phyloP scores from a whole-genome alignment of 257 asterid species.

The Solanum lycopersicoides region DNA sequence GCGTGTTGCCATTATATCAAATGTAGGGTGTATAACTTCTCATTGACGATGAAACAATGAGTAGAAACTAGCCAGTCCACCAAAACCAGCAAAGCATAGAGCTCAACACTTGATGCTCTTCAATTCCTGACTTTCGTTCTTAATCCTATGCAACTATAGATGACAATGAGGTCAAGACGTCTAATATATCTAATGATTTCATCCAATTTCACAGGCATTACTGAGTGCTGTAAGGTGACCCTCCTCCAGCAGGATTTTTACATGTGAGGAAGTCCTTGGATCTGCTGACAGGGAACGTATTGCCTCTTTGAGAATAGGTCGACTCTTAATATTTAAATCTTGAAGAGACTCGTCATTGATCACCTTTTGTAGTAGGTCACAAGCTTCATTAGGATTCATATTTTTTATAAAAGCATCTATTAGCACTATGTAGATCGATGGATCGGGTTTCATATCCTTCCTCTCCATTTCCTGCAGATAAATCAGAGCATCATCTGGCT shows the following conservation, averaged over 20 bases:
- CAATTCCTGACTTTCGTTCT: background rate
- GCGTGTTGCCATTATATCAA: background rate
- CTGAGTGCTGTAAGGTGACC: slow-evolving; percentile 6
- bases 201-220: background rate
- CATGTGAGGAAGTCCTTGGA: slow-evolving; percentile 13
- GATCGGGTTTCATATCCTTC: slow-evolving; percentile 54
- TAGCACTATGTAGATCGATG: slow-evolving; percentile 40
- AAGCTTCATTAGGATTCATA: slow-evolving; percentile 30
- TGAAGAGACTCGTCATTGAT: slow-evolving; percentile 9
- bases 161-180: background rate
- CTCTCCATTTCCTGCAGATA: slow-evolving; percentile 67
- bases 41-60: background rate
- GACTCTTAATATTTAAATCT: slow-evolving; percentile 17
- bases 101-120: background rate
- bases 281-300: slow-evolving; percentile 14
- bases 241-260: slow-evolving; percentile 12
- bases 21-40: background rate
- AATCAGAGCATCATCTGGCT: slow-evolving; percentile 45
- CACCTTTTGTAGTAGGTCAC: slow-evolving; percentile 40
- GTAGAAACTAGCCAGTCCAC: background rate
- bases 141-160: background rate
- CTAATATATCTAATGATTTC: background rate
- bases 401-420: slow-evolving; percentile 43
- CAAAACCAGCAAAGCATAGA: background rate
- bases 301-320: slow-evolving; percentile 16